Evolutionary conservation across 2,329 filamentous ascomycete species (phyloP), one percentile per base, ranked within the genome.

Genomic region (Dactylellina leptospora): DNA sequence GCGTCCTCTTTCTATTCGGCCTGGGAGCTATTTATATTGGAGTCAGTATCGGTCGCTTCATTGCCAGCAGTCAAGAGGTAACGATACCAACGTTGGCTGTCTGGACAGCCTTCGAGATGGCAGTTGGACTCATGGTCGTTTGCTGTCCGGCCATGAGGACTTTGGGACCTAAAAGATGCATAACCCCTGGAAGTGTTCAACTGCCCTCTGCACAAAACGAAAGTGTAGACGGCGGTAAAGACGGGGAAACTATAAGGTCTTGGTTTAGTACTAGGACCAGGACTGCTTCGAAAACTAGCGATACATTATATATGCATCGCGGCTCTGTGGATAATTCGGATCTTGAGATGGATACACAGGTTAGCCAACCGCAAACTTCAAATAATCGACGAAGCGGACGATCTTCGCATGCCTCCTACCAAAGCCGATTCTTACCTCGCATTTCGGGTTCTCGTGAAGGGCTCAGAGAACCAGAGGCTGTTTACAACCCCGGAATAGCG

Each of bases 21-120:
- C 59, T 72, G n/a, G 68, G 68, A 4, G 68, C 44, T 20, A n/a
- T 58, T 8, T 64, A 20, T 25, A 64, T 72, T 45, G 53, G 44
- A 9, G 40, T 72, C 16, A 64, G 59, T 23, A 64, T 72, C 53
- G 45, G 68, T 53, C 53, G 68, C 18, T 53, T 59, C 30, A 50
- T 72, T n/a, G 54, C 53, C 23, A 58, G 48, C 18, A 33, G 45
- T 20, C 27, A 36, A 27, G 45, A 59, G 28, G 59, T 30, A 25
- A 33, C 50, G 3, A 53, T 64, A 20, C 25, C 58, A 13, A 42
- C 53, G 11, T n/a, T 72, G 40, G 68, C 51, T 16, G 59, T 73
- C 61, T 68, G 60, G 69, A 61, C 69, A 11, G 60, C 69, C 42
- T 28, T 68, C 20, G 69, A 73, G 50, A 66, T 68, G 69, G 55